phyloP scores from a whole-genome alignment of 176 grass and related monocot genomes.

The Musa schizocarpa region DNA sequence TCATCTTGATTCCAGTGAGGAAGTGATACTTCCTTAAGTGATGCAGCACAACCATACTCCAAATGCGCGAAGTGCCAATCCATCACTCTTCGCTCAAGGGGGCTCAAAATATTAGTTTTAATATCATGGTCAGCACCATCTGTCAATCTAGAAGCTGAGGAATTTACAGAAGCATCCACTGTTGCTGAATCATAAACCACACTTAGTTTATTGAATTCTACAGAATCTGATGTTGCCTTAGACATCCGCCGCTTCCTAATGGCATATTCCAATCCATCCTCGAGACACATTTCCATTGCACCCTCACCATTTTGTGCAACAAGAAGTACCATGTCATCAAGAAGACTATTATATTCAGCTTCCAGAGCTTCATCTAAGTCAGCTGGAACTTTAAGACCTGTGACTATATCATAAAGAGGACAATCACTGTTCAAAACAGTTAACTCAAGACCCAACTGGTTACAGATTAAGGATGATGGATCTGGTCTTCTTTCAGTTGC shows the following conservation, averaged over 20 bases:
- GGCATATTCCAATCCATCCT: constrained; percentile 81
- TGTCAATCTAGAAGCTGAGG: constrained; percentile 34
- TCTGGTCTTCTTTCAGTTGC: constrained; percentile 89
- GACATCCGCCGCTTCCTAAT: constrained; percentile 58
- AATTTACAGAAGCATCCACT: constrained; percentile 27
- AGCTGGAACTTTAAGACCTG: constrained; percentile 74
- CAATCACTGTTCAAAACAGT: constrained; percentile 88
- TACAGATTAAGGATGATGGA: constrained; percentile 91
- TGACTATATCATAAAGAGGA: constrained; percentile 88
- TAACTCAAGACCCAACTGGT: constrained; percentile 84
- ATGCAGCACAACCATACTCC: constrained; percentile 95
- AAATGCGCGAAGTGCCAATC: constrained; percentile 99
- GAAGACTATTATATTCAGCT: constrained; percentile 81
- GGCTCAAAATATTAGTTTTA: constrained; percentile 51
- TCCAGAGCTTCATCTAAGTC: constrained; percentile 68
- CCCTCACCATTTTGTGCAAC: constrained; percentile 87
- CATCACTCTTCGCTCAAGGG: constrained; percentile 91
- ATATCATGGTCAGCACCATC: constrained; percentile 23
- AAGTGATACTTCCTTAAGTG: constrained; percentile 85
- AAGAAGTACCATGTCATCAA: constrained; percentile 88
- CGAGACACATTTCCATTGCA: constrained; percentile 72
- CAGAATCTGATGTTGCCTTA: constrained; percentile 33
- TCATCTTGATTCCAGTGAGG: constrained; percentile 99
- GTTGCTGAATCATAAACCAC: constrained; percentile 30
- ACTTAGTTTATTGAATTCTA: constrained; percentile 35